phyloP scores from a whole-genome alignment of 2,329 filamentous ascomycete genomes.

The Colletotrichum aenigma region DNA sequence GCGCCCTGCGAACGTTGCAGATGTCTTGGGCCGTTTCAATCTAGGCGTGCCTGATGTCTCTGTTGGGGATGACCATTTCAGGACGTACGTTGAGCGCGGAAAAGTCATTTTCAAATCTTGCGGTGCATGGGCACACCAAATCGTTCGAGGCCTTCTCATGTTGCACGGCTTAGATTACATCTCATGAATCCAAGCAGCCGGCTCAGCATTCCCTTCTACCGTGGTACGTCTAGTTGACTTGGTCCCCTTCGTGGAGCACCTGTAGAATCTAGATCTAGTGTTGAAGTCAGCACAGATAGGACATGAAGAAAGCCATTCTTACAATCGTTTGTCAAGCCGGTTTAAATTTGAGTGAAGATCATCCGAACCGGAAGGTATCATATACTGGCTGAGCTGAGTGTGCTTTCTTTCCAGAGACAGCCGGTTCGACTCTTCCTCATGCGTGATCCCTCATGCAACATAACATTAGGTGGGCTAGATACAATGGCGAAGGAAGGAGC shows the following conservation, averaged over 20 bases:
- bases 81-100: too few relatives aligned
- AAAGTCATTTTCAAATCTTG: too few relatives aligned
- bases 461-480: neutral
- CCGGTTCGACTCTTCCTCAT: neutral
- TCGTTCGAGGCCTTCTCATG: neutral
- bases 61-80: neutral
- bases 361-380: neutral
- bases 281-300: neutral
- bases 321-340: accelerated
- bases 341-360: accelerated
- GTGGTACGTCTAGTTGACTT: neutral
- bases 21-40: neutral
- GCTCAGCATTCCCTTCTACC: neutral
- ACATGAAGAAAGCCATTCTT: accelerated
- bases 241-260: neutral
- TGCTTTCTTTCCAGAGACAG: accelerated
- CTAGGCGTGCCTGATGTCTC: neutral
- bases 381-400: accelerated
- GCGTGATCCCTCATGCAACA: neutral
- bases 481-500: neutral
- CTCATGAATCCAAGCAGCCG: neutral
- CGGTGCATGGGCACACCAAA: neutral
- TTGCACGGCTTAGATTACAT: neutral
- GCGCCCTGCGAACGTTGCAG: neutral
- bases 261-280: accelerated